Evolutionary conservation across 2,329 filamentous ascomycete genomes (phyloP).

Genomic region (Alternaria panax): DNA sequence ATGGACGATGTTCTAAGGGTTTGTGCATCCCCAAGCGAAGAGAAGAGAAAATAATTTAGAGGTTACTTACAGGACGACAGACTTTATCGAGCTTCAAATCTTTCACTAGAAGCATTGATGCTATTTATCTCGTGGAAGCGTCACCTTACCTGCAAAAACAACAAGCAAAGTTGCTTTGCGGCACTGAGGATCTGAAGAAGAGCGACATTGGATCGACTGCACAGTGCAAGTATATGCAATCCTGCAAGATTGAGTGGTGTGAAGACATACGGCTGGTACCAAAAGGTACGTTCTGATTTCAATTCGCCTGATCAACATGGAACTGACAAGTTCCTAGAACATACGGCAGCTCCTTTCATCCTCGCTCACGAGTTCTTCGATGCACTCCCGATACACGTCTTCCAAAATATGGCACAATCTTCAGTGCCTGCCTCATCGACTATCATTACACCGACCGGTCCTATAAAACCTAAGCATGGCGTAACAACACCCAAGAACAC

Average conservation of each 20-base stretch:
- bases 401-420: constrained; percentile 73
- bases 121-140: constrained; percentile 95
- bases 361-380: constrained; percentile 99
- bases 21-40: constrained; percentile 43
- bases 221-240: constrained; percentile 74
- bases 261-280: constrained; percentile 88
- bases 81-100: constrained; percentile 84
- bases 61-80: constrained; percentile 54
- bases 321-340: constrained; percentile 56
- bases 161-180: constrained; percentile 84
- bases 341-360: constrained; percentile 84
- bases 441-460: constrained; percentile 59
- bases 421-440: constrained; percentile 49
- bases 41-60: not conserved
- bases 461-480: constrained; percentile 52
- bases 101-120: constrained; percentile 78
- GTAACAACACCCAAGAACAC: constrained; percentile 47
- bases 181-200: constrained; percentile 71
- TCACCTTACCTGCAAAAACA: constrained; percentile 77
- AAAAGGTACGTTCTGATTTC: constrained; percentile 59
- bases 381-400: constrained; percentile 93
- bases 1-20: constrained; percentile 97
- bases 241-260: constrained; percentile 82
- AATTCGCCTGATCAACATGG: not conserved
- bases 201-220: constrained; percentile 77